These are phyloP conservation scores for Rhazya stricta DNA, from an alignment of 257 asterid species.

Conservation along the genomic window DNA sequence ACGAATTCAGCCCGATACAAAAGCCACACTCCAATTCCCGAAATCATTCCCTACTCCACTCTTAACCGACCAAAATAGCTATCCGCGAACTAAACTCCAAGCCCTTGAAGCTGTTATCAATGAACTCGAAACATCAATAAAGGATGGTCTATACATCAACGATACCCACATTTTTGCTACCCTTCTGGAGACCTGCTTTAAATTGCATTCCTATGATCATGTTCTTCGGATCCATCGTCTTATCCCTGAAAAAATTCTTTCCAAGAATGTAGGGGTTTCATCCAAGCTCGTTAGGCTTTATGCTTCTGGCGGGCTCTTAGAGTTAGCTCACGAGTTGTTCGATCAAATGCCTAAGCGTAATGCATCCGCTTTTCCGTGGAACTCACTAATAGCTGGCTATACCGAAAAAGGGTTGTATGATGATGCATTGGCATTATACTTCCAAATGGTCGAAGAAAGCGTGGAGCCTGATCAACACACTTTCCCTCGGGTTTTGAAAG, in stretches of 20 bases:
- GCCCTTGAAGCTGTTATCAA: slow-evolving; percentile 60
- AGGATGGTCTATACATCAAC: slow-evolving; percentile 46
- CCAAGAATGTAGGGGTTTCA: slow-evolving; percentile 57
- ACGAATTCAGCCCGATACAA: slow-evolving; percentile 19
- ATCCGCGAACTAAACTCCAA: slow-evolving; percentile 43
- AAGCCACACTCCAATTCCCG: slow-evolving; percentile 31
- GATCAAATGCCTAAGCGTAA: slow-evolving; percentile 66
- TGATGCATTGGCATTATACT: slow-evolving; percentile 76
- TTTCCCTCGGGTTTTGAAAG: slow-evolving; percentile 77
- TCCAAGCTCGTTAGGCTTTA: slow-evolving; percentile 64
- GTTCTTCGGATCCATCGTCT: slow-evolving; percentile 44
- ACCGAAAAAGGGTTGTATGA: slow-evolving; percentile 54
- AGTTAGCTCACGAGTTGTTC: slow-evolving; percentile 70
- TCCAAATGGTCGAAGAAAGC: slow-evolving; percentile 90
- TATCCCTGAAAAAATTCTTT: slow-evolving; percentile 55
- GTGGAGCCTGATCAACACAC: slow-evolving; percentile 74
- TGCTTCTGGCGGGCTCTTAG: slow-evolving; percentile 43
- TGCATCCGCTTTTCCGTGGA: slow-evolving; percentile 72
- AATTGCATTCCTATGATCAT: slow-evolving; percentile 46
- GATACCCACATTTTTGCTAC: slow-evolving; percentile 73
- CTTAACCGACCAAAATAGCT: slow-evolving; percentile 26
- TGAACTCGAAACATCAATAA: slow-evolving; percentile 42
- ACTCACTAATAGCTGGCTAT: slow-evolving; percentile 74
- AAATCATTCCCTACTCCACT: slow-evolving; percentile 58
- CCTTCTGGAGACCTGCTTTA: slow-evolving; percentile 69